Percentiles rank a stretch among this genome's conserved stretches.
These are phyloP conservation scores for Senna tora DNA, from an alignment of 306 rosid genomes.

Conservation along the genomic window DNA sequence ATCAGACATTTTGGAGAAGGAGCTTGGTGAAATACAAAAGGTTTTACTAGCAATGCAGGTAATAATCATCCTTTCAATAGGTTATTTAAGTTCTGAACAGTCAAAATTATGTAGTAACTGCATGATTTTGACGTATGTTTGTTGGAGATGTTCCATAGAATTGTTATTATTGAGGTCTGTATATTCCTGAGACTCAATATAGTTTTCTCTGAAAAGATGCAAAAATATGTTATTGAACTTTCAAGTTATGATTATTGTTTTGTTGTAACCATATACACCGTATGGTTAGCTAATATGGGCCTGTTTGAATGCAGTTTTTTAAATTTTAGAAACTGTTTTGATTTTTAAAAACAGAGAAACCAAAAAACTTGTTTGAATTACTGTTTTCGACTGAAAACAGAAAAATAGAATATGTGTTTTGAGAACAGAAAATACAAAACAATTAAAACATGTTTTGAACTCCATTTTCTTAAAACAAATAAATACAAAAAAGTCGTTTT, in stretches of 20 bases:
- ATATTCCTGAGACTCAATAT: not conserved
- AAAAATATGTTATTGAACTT: conserved; percentile 18
- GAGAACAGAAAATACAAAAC: no score
- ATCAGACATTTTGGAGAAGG: conserved; percentile 85
- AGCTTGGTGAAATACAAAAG: conserved; percentile 85
- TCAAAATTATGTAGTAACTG: not conserved
- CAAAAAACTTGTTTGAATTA: no score
- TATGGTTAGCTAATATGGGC: no score
- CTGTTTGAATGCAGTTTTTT: no score
- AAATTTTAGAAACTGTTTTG: no score
- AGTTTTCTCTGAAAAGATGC: not conserved
- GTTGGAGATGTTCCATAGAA: not conserved
- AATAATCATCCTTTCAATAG: conserved; percentile 16
- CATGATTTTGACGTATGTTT: conserved; percentile 9
- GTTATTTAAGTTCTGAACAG: conserved; percentile 27
- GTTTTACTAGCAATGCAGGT: conserved; percentile 97
- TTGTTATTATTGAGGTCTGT: not conserved
- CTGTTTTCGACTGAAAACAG: no score
- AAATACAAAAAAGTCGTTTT: no score
- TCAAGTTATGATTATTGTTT: conserved; percentile 9
- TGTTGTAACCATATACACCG: conserved; percentile 1
- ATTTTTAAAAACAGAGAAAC: no score
- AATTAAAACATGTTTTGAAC: no score
- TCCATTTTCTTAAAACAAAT: no score
- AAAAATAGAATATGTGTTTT: no score